Base-by-base conservation (phyloP, 163 green algal species). In the Volvox carteri region DNA sequence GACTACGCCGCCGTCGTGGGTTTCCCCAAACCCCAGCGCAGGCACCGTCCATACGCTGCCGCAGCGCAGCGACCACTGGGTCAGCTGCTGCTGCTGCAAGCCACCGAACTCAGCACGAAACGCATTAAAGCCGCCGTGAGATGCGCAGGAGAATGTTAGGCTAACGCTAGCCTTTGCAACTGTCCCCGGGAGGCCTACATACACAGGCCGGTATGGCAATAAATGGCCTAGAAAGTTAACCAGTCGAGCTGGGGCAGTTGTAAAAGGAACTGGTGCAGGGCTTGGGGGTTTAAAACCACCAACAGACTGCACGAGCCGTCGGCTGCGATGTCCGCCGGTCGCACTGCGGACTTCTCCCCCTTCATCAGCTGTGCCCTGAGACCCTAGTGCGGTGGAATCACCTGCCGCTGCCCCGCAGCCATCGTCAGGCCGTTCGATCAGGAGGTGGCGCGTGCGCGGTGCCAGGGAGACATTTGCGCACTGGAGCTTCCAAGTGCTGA, bases 31-130 rank as follows among this genome's bases (percentile, higher is more conserved):
- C 14, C 78, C 78, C 21, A 76, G 25, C 28, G 16, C 12, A 8
- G 78, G 78, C 58, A 14, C n/a, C 41, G 58, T 86, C 78, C 78
- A 86, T 39, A n/a, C 58, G 5, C 25, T 42, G 37, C 52, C 21
- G 76, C 78, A 86, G 2, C 58, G 58, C 8, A 86, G n/a, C 14
- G 58, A 6, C 28, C 75, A 25, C 42, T 76, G 78, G 8, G 78
- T 76, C 50, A 58, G 78, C 28, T 39, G 78, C 58, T 25, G 41
- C 25, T 25, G 41, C 25, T 52, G 1, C 77, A 0, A 1, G 19
- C 37, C 54, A 4, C 12, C 54, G 4, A 14, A 25, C 23, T 74
- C 16, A 21, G 77, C 54, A 4, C 77, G 56, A 21, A 75, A 11
- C 58, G 78, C 78, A 25, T 76, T 41, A 23, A 77, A 86, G 12